Evolutionary conservation across 2,329 filamentous ascomycete genomes (phyloP).

Genomic region (Aspergillus quadrilineatus): DNA sequence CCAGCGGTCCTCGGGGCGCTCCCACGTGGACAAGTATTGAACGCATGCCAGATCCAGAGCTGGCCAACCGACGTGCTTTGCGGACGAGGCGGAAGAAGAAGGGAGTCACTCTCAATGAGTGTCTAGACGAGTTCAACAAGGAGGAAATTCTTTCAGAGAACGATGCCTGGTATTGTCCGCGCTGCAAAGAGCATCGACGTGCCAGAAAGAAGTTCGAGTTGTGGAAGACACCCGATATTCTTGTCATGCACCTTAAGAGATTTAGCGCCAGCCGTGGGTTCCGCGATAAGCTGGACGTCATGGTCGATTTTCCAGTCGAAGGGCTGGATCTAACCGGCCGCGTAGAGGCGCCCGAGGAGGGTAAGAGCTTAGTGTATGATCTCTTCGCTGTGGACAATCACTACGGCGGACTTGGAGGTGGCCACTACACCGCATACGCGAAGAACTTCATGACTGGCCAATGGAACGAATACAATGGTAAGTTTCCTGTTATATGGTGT

Average conservation of each 20-base stretch:
- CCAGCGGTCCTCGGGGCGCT: slow-evolving; percentile 57
- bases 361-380: slow-evolving; percentile 83
- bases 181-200: slow-evolving; percentile 88
- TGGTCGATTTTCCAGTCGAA: slow-evolving; percentile 88
- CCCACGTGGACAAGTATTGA: slow-evolving; percentile 58
- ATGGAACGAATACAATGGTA: slow-evolving; percentile 98
- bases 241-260: slow-evolving; percentile 92
- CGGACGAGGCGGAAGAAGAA: slow-evolving; percentile 67
- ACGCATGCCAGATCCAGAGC: slow-evolving; percentile 59
- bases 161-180: slow-evolving; percentile 96
- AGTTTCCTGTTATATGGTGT: background rate
- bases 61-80: slow-evolving; percentile 62
- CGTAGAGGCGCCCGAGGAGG: slow-evolving; percentile 75
- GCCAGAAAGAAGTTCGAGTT: slow-evolving; percentile 96
- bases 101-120: slow-evolving; percentile 84
- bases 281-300: slow-evolving; percentile 85
- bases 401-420: slow-evolving; percentile 87
- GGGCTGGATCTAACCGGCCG: slow-evolving; percentile 78
- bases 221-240: slow-evolving; percentile 93
- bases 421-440: slow-evolving; percentile 92
- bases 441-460: slow-evolving; percentile 85
- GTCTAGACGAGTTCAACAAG: slow-evolving; percentile 90
- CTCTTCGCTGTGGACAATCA: slow-evolving; percentile 96
- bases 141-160: slow-evolving; percentile 91
- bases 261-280: slow-evolving; percentile 83